These are phyloP conservation scores for Pisolithus sp. DNA, from an alignment of 768 basidiomycete species.

Conservation along the genomic window DNA sequence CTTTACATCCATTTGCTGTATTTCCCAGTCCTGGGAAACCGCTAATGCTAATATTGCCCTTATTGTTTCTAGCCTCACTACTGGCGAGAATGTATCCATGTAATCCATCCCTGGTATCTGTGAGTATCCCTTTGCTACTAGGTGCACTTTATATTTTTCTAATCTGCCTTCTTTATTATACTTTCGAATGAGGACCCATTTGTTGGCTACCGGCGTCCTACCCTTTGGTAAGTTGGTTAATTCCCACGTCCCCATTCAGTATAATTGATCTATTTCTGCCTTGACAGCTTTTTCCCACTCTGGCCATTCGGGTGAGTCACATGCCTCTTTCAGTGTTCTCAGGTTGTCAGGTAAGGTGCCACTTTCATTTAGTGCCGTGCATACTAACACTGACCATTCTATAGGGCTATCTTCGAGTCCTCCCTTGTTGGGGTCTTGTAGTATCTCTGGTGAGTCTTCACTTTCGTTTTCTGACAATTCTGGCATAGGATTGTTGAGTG, in stretches of 20 bases:
- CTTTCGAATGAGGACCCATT: no score
- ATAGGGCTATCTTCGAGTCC: no score
- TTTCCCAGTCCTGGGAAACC: no score
- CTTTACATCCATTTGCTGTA: no score
- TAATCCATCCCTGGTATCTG: slow-evolving; percentile 34
- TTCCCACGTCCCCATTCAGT: slow-evolving; percentile 12
- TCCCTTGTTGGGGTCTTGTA: no score
- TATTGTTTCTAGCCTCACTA: slow-evolving; percentile 18
- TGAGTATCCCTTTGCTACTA: slow-evolving; percentile 35
- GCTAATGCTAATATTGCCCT: no score
- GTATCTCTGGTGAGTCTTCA: no score
- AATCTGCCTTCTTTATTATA: slow-evolving; percentile 1
- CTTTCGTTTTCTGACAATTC: no score
- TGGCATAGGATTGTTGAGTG: no score
- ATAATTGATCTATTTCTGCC: background rate
- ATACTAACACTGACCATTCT: background rate
- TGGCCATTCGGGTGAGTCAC: background rate
- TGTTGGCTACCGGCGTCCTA: slow-evolving; percentile 17
- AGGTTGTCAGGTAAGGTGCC: background rate
- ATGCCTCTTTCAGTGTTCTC: background rate
- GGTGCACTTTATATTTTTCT: slow-evolving; percentile 24
- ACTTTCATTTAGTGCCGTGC: background rate
- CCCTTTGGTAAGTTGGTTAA: slow-evolving; percentile 18
- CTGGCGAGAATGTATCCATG: slow-evolving; percentile 28
- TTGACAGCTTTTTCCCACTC: slow-evolving; percentile 3